These are phyloP conservation scores for Benincasa hispida DNA, from an alignment of 306 rosid genomes.

Conservation along the genomic window DNA sequence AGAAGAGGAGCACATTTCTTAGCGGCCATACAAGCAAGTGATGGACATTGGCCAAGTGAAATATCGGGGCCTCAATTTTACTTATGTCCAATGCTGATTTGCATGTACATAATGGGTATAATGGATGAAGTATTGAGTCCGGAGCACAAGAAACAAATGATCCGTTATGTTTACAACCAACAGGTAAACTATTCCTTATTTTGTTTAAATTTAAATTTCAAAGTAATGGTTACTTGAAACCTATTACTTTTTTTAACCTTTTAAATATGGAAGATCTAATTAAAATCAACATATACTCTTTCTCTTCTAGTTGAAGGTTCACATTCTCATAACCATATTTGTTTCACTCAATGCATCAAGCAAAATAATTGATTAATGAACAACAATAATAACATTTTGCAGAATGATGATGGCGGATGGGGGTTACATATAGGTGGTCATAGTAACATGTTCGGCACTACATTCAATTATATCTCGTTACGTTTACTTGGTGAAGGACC, in stretches of 20 bases:
- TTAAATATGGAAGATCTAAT: too few species aligned
- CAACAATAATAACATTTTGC: neutral
- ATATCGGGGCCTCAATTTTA: slow-evolving; percentile 8
- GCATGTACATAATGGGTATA: slow-evolving; percentile 14
- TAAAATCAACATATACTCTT: too few species aligned
- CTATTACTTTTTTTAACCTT: too few species aligned
- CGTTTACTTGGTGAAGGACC: slow-evolving; percentile 16
- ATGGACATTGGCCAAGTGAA: slow-evolving; percentile 21
- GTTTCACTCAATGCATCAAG: too few species aligned
- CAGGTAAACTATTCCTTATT: neutral
- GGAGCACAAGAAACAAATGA: neutral
- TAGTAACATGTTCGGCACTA: slow-evolving; percentile 21
- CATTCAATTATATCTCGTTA: slow-evolving; percentile 12
- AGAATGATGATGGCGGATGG: slow-evolving; percentile 28
- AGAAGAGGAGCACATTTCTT: slow-evolving; percentile 7
- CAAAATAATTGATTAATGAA: too few species aligned
- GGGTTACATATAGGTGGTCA: slow-evolving; percentile 18
- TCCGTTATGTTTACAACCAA: slow-evolving; percentile 9
- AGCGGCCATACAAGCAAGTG: slow-evolving; percentile 14
- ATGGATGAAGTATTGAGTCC: neutral
- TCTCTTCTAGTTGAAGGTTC: too few species aligned
- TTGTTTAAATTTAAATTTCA: too few species aligned
- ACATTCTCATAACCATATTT: too few species aligned
- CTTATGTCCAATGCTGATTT: slow-evolving; percentile 5
- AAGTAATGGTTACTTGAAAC: too few species aligned